Percentiles rank a stretch among this genome's conserved stretches.
These are phyloP conservation scores for Leishmania lainsoni DNA, from an alignment of 208 protist species.

Conservation along the genomic window DNA sequence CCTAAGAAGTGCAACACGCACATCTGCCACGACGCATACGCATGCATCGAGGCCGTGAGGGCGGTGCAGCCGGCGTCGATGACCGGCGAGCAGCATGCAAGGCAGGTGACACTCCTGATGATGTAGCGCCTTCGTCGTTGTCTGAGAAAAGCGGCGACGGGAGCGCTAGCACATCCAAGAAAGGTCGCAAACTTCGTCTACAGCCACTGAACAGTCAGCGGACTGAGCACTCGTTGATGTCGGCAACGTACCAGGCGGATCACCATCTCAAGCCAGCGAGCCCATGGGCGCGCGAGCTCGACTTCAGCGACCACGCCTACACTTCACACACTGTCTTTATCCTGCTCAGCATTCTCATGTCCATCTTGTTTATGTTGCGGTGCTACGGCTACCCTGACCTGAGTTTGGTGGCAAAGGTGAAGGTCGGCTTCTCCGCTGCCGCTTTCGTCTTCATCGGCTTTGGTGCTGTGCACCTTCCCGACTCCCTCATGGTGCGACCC, in stretches of 20 bases:
- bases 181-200: neutral
- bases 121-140: neutral
- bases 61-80: neutral
- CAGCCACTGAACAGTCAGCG: neutral
- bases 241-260: constrained; percentile 17
- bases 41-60: neutral
- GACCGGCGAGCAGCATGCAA: neutral
- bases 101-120: neutral
- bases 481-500: constrained; percentile 94
- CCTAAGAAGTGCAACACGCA: neutral
- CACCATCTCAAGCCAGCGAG: constrained; percentile 34
- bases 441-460: constrained; percentile 88
- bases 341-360: constrained; percentile 48
- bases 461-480: constrained; percentile 89
- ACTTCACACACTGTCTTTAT: constrained; percentile 68
- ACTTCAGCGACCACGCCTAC: constrained; percentile 63
- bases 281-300: constrained; percentile 55
- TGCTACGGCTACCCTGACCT: constrained; percentile 63
- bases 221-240: constrained; percentile 26
- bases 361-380: constrained; percentile 56
- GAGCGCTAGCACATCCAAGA: neutral
- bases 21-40: neutral
- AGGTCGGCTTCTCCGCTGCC: constrained; percentile 43
- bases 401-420: constrained; percentile 51
- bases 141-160: neutral